Evolutionary conservation across 2,329 filamentous ascomycete genomes (phyloP).

Genomic region (Colletotrichum shisoi): DNA sequence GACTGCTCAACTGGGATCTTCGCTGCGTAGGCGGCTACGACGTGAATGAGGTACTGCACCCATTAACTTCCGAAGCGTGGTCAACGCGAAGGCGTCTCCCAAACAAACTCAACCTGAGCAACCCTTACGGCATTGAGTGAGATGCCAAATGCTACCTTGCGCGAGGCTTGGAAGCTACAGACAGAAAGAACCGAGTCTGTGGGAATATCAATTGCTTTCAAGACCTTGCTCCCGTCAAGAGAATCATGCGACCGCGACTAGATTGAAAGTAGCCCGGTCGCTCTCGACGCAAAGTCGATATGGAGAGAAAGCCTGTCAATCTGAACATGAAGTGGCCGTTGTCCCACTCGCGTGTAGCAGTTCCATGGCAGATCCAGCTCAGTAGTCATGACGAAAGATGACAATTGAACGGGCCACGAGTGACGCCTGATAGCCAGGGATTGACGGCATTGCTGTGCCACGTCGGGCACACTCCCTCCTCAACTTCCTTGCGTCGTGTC

Average conservation of each 20-base stretch:
- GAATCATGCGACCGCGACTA: not conserved
- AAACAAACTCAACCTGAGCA: constrained; percentile 11
- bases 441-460: not conserved
- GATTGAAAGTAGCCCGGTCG: constrained; percentile 11
- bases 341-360: constrained; percentile 5
- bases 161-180: not conserved
- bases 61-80: not conserved
- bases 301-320: constrained; percentile 14
- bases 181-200: constrained; percentile 4
- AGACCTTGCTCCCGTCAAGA: not conserved
- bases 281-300: constrained; percentile 5
- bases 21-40: not conserved
- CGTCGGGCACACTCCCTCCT: not conserved
- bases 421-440: not conserved
- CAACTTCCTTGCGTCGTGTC: constrained; percentile 1
- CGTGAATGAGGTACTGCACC: not conserved
- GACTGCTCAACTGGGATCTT: not conserved
- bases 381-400: constrained; percentile 8
- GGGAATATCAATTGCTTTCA: constrained; percentile 4
- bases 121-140: not conserved
- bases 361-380: constrained; percentile 8
- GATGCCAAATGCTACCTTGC: not conserved
- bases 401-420: not conserved
- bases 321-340: constrained; percentile 14
- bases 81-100: constrained; percentile 3